Percentiles rank a stretch among this genome's conserved stretches.
Conservation (phyloP, 352 stramenopile genomes). For the Aphanomyces euteiches region DNA sequence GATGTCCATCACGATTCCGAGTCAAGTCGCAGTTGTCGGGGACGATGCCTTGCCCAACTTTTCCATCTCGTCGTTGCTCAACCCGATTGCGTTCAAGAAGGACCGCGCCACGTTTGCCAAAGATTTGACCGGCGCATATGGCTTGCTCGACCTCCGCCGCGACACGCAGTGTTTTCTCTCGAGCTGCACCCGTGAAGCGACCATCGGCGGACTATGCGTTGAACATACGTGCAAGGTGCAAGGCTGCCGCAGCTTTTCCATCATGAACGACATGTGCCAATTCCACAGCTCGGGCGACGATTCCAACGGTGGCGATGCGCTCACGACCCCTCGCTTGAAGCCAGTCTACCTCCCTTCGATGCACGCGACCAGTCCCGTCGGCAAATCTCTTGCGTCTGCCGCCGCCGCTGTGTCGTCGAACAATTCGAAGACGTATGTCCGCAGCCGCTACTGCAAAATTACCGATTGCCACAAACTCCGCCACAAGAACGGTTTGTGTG, state of each 20-base stretch:
- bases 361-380: constrained; percentile 3
- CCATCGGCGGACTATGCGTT: constrained; percentile 18
- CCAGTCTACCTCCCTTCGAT: constrained; percentile 2
- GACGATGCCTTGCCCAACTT: background rate
- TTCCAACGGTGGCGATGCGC: background rate
- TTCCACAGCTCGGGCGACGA: constrained; percentile 18
- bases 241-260: constrained; percentile 19
- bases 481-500: constrained; percentile 46
- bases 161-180: constrained; percentile 29
- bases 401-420: background rate
- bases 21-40: background rate
- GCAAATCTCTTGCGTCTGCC: constrained; percentile 4
- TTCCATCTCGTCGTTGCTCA: constrained; percentile 21
- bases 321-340: constrained; percentile 26
- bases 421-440: constrained; percentile 18
- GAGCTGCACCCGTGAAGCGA: constrained; percentile 23
- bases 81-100: constrained; percentile 10
- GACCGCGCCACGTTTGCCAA: constrained; percentile 16
- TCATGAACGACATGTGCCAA: constrained; percentile 21
- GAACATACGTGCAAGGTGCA: constrained; percentile 23
- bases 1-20: constrained; percentile 6
- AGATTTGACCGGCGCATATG: constrained; percentile 24
- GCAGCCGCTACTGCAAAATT: constrained; percentile 28
- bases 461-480: constrained; percentile 27
- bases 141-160: constrained; percentile 22